Percentiles rank a stretch among this genome's conserved stretches.
phyloP scores from a whole-genome alignment of 169 alveolate species.

The Eimeria brunetti region DNA sequence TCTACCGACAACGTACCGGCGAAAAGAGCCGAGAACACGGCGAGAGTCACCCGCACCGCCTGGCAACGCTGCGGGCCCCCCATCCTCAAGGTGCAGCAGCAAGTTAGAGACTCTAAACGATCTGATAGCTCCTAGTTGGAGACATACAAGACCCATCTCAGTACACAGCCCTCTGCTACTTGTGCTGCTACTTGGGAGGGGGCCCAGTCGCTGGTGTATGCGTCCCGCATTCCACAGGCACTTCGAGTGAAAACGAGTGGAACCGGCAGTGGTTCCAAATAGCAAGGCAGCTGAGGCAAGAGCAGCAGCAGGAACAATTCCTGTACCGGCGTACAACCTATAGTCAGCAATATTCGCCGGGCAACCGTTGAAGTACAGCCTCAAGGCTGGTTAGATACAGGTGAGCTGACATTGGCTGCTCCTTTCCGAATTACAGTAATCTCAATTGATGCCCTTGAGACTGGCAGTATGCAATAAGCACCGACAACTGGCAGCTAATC shows the following conservation, averaged over 20 bases:
- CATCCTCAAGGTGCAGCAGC: constrained; percentile 1
- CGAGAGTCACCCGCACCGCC: background rate
- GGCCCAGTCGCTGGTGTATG: background rate
- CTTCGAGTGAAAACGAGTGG: background rate
- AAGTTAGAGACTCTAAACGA: background rate
- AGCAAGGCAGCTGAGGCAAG: background rate
- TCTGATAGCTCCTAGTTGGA: background rate
- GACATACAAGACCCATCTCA: background rate
- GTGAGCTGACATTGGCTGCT: background rate
- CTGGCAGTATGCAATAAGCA: background rate
- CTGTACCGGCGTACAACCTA: background rate
- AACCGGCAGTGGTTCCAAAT: background rate
- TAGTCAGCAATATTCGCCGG: background rate
- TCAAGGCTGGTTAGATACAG: background rate
- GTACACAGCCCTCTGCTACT: background rate
- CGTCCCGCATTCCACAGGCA: background rate
- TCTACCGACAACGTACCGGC: background rate
- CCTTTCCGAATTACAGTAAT: background rate
- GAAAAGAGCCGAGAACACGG: background rate
- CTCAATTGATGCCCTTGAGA: background rate
- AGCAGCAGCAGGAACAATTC: background rate
- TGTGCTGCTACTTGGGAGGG: background rate
- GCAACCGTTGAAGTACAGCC: background rate
- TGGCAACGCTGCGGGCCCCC: background rate
- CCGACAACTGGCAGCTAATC: background rate